Evolutionary conservation across 371 early-diverging fungal genomes (phyloP), one percentile per base, ranked within the genome.

Genomic region (Chytridium lagenaria): DNA sequence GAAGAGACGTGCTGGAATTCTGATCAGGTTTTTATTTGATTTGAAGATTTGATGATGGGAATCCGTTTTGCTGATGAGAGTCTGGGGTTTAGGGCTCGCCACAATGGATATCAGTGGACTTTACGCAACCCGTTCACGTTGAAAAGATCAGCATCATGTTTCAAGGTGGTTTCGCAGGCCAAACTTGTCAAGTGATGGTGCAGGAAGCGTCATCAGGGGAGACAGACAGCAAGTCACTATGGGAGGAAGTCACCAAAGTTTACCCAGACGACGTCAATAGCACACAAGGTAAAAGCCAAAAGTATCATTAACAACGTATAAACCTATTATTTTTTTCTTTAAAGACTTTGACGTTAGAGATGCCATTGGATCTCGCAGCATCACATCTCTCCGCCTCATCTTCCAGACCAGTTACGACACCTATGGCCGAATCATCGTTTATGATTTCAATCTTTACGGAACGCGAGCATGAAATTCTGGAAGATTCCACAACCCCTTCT

Each of bases 1-100:
- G 83, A 79, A 51, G 95, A 94, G 70, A 95, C 96, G 0, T 97
- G 97, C 81, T 97, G 97, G 97, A 96, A 95, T 84, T 93, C 94
- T 31, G 95, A 95, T 67, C 89, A 91, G 78, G 93, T 90, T 87
- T 38, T 50, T 5, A 22, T 26, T 26, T 19, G 38, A 65, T 1
- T 1, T 22, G 31, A 36, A 36, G 10, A 34, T 31, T 36, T 15
- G 36, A 36, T 15, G 5, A 26, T 33, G 12, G 7, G 64, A 34
- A 33, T 26, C 37, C 7, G 59, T 49, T 34, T 36, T 22, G 44
- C 12, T 44, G 44, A 7, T 44, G 12, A 44, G 30, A 1, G 31
- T 26, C 37, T 34, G 57, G n/a, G 44, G 12, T 44, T 44, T 19
- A 93, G 90, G 95, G 93, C 26, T 77, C 89, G 23, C 92, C 94